Conservation (phyloP, 768 basidiomycete genomes). For the Tephrocybe sp. region DNA sequence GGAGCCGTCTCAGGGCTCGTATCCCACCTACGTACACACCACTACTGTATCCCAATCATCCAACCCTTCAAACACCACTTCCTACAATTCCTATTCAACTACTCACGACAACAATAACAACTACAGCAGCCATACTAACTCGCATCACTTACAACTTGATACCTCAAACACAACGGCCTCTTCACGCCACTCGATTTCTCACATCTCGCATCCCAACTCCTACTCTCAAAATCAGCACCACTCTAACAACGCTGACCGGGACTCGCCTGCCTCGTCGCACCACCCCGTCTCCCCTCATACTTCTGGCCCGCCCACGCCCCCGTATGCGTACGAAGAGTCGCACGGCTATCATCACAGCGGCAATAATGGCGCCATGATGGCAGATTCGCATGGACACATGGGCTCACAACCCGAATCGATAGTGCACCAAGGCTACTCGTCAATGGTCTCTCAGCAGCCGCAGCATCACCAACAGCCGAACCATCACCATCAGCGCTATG, state of each 20-base stretch:
- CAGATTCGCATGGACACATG: constrained; percentile 30
- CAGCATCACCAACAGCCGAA: too few species aligned
- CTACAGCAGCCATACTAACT: constrained; percentile 19
- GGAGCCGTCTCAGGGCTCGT: constrained; percentile 37
- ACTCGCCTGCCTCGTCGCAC: constrained; percentile 49
- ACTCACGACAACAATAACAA: constrained; percentile 33
- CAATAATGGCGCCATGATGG: constrained; percentile 20
- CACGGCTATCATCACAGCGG: constrained; percentile 37
- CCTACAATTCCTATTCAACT: constrained; percentile 19
- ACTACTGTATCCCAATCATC: constrained; percentile 30
- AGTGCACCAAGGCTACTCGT: constrained; percentile 21
- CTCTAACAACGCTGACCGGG: constrained; percentile 34
- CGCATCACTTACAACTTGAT: constrained; percentile 18
- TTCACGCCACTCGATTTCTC: constrained; percentile 62
- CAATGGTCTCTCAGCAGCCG: constrained; percentile 17
- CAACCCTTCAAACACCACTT: constrained; percentile 21
- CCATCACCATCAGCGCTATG: too few species aligned
- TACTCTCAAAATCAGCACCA: constrained; percentile 37
- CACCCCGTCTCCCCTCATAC: constrained; percentile 47
- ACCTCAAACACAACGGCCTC: constrained; percentile 31
- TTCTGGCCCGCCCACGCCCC: constrained; percentile 44
- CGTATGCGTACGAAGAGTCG: constrained; percentile 48
- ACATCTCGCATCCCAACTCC: constrained; percentile 55
- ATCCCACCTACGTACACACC: constrained; percentile 39
- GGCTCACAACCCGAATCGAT: constrained; percentile 22